A percentile compares a stretch with the other conserved stretches of the same genome.
Evolutionary conservation across 768 basidiomycete genomes (phyloP).

Genomic region (Xerocomellus amylosporus): DNA sequence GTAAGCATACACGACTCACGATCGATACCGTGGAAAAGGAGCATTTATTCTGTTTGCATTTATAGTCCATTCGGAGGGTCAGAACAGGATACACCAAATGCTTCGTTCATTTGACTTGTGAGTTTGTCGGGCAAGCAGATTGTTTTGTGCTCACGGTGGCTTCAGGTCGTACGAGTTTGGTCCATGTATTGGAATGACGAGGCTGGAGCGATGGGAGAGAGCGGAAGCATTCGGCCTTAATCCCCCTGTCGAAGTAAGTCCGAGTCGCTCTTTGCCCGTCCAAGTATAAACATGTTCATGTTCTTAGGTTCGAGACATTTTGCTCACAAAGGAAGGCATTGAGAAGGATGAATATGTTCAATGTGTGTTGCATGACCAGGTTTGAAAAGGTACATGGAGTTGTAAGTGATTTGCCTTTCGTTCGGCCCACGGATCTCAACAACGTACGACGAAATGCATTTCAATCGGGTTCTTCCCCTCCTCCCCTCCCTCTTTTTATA

Average conservation of each 20-base stretch:
- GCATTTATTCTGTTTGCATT: neutral
- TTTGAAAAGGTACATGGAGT: slow-evolving; percentile 16
- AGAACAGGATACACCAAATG: slow-evolving; percentile 66
- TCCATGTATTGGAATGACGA: slow-evolving; percentile 74
- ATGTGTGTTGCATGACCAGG: slow-evolving; percentile 55
- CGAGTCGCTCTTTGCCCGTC: no score
- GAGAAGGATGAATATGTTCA: slow-evolving; percentile 53
- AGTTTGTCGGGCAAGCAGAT: slow-evolving; percentile 15
- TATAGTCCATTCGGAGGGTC: slow-evolving; percentile 62
- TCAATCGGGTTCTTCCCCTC: no score
- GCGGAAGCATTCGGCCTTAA: slow-evolving; percentile 74
- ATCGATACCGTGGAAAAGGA: neutral
- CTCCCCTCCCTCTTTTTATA: neutral
- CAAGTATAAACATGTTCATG: neutral
- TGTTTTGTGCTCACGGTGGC: slow-evolving; percentile 3
- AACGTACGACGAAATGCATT: neutral
- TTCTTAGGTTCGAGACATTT: slow-evolving; percentile 70
- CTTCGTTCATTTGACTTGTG: slow-evolving; percentile 79
- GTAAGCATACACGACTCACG: slow-evolving; percentile 43
- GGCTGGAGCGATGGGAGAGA: slow-evolving; percentile 85
- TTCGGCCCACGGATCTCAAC: no score
- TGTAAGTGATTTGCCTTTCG: neutral
- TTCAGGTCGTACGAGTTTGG: slow-evolving; percentile 74
- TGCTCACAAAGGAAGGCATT: slow-evolving; percentile 60
- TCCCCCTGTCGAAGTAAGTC: slow-evolving; percentile 72